phyloP scores from a whole-genome alignment of 2,329 filamentous ascomycete genomes.

The Acarospora socialis region DNA sequence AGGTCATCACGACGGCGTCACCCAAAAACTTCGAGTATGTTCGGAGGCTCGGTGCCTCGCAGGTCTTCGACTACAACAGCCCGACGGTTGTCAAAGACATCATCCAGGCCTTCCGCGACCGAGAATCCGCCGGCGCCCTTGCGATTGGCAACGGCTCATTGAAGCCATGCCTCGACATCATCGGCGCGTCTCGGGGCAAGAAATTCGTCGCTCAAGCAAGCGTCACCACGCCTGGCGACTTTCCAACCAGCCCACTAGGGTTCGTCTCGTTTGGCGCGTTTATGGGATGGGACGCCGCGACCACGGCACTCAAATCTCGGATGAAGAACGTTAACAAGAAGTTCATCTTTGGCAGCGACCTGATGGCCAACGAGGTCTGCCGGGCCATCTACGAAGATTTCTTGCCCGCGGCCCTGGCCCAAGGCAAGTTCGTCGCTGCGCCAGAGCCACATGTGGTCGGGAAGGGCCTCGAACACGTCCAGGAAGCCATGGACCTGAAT shows the following conservation, averaged over 20 bases:
- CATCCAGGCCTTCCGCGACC: conserved; percentile 15
- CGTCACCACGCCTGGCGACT: conserved; percentile 9
- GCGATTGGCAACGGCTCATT: conserved; percentile 11
- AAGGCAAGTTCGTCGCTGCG: conserved; percentile 19
- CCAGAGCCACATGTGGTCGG: conserved; percentile 15
- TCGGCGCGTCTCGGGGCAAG: conserved; percentile 9
- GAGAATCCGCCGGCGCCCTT: conserved; percentile 13
- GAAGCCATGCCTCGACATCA: conserved; percentile 13
- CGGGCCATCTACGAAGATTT: conserved; percentile 19
- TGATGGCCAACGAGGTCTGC: conserved; percentile 19
- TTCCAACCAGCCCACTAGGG: conserved; percentile 4
- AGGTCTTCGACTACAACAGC: conserved; percentile 33
- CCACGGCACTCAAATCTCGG: neutral
- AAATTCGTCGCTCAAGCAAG: conserved; percentile 16
- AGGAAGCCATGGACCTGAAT: conserved; percentile 14
- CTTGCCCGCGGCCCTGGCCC: conserved; percentile 22
- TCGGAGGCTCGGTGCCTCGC: conserved; percentile 28
- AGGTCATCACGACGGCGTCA: conserved; percentile 32
- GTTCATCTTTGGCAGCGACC: conserved; percentile 16
- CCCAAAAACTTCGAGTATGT: conserved; percentile 30
- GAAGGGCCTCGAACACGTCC: conserved; percentile 16
- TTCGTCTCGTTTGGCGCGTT: conserved; percentile 5
- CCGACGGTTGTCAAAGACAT: conserved; percentile 20
- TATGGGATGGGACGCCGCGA: conserved; percentile 8
- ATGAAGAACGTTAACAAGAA: conserved; percentile 12